Conservation (phyloP, 2,329 filamentous ascomycete genomes). For the Ophiobolus disseminans region DNA sequence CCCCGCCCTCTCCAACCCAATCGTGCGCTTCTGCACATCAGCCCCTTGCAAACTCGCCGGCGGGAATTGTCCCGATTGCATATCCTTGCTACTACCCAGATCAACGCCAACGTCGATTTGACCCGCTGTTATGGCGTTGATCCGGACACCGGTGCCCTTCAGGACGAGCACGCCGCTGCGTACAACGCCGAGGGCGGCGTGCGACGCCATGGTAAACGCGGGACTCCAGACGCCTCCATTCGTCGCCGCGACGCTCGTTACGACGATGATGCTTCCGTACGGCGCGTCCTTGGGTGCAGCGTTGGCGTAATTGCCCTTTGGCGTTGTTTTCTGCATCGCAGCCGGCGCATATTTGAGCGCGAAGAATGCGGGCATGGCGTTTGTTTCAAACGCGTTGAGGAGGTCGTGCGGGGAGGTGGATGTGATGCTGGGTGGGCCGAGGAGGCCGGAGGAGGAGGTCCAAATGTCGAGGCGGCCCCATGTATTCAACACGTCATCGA, state of each 20-base stretch:
- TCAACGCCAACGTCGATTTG: conserved; percentile 57
- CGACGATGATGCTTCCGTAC: conserved; percentile 70
- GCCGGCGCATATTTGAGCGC: conserved; percentile 69
- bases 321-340: conserved; percentile 67
- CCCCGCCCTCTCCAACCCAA: conserved; percentile 66
- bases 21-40: conserved; percentile 57
- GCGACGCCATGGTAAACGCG: conserved; percentile 66
- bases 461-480: conserved; percentile 65
- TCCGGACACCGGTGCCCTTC: conserved; percentile 65
- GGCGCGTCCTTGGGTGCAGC: conserved; percentile 65
- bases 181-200: conserved; percentile 68
- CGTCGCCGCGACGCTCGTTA: conserved; percentile 63
- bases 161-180: conserved; percentile 63
- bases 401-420: conserved; percentile 64
- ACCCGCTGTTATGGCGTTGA: conserved; percentile 61
- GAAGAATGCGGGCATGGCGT: conserved; percentile 68
- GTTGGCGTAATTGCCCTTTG: conserved; percentile 64
- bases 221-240: conserved; percentile 67
- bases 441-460: conserved; percentile 64
- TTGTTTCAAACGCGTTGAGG: conserved; percentile 65
- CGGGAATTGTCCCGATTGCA: conserved; percentile 63
- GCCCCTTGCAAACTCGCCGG: conserved; percentile 61
- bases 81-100: conserved; percentile 51
- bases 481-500: conserved; percentile 68
- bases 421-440: conserved; percentile 63